Evolutionary conservation across 805 yeast genomes (phyloP).

Genomic region (Priceomyces medius): DNA sequence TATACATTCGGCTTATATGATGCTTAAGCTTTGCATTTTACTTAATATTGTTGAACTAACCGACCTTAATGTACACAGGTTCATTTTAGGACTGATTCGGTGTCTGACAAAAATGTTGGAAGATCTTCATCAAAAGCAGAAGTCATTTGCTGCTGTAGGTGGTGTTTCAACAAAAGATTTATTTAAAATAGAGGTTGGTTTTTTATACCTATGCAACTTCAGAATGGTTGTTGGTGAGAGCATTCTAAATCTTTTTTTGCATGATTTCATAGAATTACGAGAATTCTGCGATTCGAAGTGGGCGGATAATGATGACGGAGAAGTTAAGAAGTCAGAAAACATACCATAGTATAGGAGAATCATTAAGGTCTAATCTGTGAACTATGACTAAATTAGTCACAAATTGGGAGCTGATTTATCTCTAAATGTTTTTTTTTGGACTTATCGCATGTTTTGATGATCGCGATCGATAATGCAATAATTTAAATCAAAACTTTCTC

Average conservation of each 20-base stretch:
- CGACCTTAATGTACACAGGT: slow-evolving; percentile 35
- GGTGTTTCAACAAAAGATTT: slow-evolving; percentile 40
- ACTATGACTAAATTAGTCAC: too few species aligned
- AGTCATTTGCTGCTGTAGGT: slow-evolving; percentile 41
- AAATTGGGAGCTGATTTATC: too few species aligned
- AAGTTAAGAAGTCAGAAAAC: too few species aligned
- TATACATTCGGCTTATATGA: slow-evolving; percentile 38
- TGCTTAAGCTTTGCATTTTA: slow-evolving; percentile 34
- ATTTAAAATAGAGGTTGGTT: slow-evolving; percentile 38
- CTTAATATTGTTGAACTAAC: slow-evolving; percentile 32
- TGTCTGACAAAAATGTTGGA: slow-evolving; percentile 43
- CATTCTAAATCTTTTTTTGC: slow-evolving; percentile 32
- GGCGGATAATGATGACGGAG: background rate
- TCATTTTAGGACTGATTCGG: slow-evolving; percentile 39
- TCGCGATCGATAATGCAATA: background rate
- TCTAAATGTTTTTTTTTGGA: too few species aligned
- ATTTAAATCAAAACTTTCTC: background rate
- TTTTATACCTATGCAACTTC: slow-evolving; percentile 40
- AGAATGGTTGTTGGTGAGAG: slow-evolving; percentile 35
- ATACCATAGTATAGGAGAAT: too few species aligned
- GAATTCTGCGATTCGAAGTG: slow-evolving; percentile 15
- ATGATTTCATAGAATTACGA: slow-evolving; percentile 28
- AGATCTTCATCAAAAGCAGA: slow-evolving; percentile 42
- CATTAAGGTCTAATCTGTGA: too few species aligned
- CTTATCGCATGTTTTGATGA: background rate